Conservation (phyloP, 352 stramenopile species). For the Phytophthora pini region DNA sequence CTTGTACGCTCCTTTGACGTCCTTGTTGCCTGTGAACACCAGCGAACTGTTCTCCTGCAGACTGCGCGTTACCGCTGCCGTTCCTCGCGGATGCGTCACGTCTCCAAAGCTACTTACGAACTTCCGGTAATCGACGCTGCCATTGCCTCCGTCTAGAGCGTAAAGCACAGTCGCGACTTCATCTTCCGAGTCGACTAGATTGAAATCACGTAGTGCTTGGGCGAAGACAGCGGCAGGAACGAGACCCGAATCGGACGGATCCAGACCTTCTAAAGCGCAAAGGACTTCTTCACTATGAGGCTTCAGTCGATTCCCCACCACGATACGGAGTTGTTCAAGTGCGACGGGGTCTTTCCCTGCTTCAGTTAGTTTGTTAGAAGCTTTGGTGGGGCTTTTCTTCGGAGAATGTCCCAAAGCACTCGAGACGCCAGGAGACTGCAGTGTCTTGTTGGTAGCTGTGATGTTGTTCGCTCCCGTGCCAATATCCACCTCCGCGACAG, state of each 20-base stretch:
- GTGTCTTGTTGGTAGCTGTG: conserved; percentile 46
- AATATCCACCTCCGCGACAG: conserved; percentile 20
- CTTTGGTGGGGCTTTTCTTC: conserved; percentile 21
- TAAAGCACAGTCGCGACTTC: conserved; percentile 37
- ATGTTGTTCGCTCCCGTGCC: conserved; percentile 25
- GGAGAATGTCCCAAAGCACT: conserved; percentile 25
- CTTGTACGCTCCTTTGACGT: conserved; percentile 68
- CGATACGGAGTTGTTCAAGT: conserved; percentile 71
- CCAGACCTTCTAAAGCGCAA: conserved; percentile 54
- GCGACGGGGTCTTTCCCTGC: conserved; percentile 37
- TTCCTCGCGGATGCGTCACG: conserved; percentile 19
- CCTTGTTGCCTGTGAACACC: conserved; percentile 51
- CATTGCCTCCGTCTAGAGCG: conserved; percentile 25
- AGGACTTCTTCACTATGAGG: conserved; percentile 47
- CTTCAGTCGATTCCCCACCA: conserved; percentile 63
- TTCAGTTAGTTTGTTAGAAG: conserved; percentile 9
- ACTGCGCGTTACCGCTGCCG: conserved; percentile 31
- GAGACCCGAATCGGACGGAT: conserved; percentile 49
- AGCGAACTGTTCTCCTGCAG: conserved; percentile 72
- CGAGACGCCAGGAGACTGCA: conserved; percentile 59
- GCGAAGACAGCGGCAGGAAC: conserved; percentile 56
- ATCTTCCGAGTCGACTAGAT: conserved; percentile 47
- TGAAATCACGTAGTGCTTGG: conserved; percentile 56
- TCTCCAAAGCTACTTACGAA: conserved; percentile 74
- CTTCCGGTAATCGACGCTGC: conserved; percentile 62